Evolutionary conservation across 768 basidiomycete genomes (phyloP).

Genomic region (Myochromella boudieri): DNA sequence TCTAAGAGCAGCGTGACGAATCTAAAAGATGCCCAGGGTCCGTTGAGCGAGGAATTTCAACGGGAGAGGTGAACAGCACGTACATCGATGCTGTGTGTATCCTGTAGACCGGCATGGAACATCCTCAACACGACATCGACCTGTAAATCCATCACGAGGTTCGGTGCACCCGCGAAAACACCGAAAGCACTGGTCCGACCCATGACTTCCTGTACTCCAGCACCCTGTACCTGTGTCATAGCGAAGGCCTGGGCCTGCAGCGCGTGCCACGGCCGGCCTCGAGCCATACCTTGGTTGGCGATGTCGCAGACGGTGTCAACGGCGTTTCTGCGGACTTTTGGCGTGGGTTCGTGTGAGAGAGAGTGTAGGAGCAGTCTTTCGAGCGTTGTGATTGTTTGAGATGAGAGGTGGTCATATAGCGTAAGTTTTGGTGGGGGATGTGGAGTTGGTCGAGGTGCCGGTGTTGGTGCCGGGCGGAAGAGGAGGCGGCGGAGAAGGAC

Average conservation of each 20-base stretch:
- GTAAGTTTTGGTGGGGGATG: constrained; percentile 41
- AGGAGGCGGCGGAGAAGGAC: constrained; percentile 78
- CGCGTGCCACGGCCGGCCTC: constrained; percentile 82
- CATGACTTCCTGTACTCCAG: constrained; percentile 22
- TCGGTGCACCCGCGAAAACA: constrained; percentile 73
- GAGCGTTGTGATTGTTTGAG: constrained; percentile 62
- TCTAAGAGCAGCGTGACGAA: constrained; percentile 70
- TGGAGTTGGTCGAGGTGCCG: constrained; percentile 12
- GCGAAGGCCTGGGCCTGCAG: constrained; percentile 70
- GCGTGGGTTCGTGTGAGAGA: constrained; percentile 57
- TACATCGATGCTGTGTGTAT: constrained; percentile 63
- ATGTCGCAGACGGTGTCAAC: constrained; percentile 78
- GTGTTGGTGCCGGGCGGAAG: constrained; percentile 55
- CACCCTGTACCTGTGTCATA: constrained; percentile 53
- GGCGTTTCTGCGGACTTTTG: constrained; percentile 63
- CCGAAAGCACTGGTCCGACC: constrained; percentile 62
- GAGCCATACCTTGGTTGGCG: constrained; percentile 70
- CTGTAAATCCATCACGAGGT: constrained; percentile 75
- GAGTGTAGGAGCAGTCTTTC: constrained; percentile 74
- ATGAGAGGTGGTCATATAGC: constrained; percentile 76
- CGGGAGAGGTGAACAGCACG: constrained; percentile 7
- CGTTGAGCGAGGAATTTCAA: background rate
- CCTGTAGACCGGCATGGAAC: constrained; percentile 68
- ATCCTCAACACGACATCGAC: constrained; percentile 66
- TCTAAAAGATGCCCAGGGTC: constrained; percentile 50